Conservation (phyloP, 352 stramenopile genomes). For the Peronospora destructor region DNA sequence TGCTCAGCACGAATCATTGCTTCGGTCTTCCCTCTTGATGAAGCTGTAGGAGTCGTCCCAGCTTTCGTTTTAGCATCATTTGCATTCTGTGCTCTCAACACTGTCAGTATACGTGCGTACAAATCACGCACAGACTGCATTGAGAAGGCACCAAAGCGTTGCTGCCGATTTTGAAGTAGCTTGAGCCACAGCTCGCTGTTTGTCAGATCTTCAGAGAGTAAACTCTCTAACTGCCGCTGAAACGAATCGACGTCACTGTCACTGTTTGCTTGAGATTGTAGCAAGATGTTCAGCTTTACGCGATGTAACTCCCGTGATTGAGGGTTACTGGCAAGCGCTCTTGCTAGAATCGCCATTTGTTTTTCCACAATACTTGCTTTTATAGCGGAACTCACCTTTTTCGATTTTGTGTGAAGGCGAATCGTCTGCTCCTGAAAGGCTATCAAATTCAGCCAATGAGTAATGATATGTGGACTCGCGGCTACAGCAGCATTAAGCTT, state of each 20-base stretch:
- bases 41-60: background rate
- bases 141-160: constrained; percentile 70
- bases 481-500: constrained; percentile 34
- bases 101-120: constrained; percentile 54
- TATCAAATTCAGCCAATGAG: constrained; percentile 65
- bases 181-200: constrained; percentile 54
- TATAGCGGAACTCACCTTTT: constrained; percentile 17
- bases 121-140: constrained; percentile 59
- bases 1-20: background rate
- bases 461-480: constrained; percentile 36
- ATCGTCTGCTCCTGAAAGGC: constrained; percentile 63
- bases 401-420: constrained; percentile 28
- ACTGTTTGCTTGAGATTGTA: constrained; percentile 11
- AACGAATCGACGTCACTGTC: constrained; percentile 27
- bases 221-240: constrained; percentile 35
- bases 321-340: constrained; percentile 47
- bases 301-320: constrained; percentile 34
- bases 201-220: constrained; percentile 43
- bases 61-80: constrained; percentile 8
- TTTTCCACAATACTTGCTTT: constrained; percentile 47
- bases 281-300: constrained; percentile 47
- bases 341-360: constrained; percentile 53
- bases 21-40: background rate
- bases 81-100: constrained; percentile 35
- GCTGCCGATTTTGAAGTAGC: constrained; percentile 38